phyloP scores from a whole-genome alignment of 495 filamentous ascomycete species.

The Darksidea phi region DNA sequence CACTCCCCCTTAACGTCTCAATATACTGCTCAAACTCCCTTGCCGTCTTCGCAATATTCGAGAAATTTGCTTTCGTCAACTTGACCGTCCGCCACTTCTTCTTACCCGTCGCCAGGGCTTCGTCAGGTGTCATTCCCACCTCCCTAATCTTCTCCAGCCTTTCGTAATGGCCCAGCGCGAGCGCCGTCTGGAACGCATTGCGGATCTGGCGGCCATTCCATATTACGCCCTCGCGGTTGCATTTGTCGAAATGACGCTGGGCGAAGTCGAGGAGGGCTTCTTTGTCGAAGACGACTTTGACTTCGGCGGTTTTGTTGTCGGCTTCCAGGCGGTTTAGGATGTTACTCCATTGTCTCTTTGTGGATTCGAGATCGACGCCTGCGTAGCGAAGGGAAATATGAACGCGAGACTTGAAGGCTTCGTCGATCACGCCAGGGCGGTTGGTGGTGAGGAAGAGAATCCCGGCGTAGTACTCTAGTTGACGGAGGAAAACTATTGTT shows the following conservation, averaged over 20 bases:
- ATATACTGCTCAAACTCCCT: too few relatives aligned
- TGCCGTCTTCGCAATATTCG: too few relatives aligned
- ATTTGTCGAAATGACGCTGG: neutral
- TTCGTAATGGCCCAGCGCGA: conserved; percentile 9
- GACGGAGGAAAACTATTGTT: conserved; percentile 44
- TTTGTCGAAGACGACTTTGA: neutral
- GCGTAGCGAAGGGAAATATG: conserved; percentile 71
- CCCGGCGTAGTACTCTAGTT: conserved; percentile 69
- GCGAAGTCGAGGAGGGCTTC: conserved; percentile 5
- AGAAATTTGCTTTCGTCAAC: too few relatives aligned
- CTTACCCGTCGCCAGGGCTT: too few relatives aligned
- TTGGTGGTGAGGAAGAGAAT: conserved; percentile 78
- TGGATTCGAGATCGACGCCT: neutral
- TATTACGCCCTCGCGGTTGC: neutral
- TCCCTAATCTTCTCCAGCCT: too few relatives aligned
- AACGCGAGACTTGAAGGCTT: conserved; percentile 66
- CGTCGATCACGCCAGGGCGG: conserved; percentile 69
- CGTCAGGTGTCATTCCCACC: too few relatives aligned
- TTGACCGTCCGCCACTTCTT: too few relatives aligned
- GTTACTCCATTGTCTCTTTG: neutral
- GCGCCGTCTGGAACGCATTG: conserved; percentile 15
- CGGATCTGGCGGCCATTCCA: conserved; percentile 16
- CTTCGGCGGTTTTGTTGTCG: neutral
- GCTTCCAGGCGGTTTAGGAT: neutral
- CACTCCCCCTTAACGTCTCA: too few relatives aligned